Percentiles rank a stretch among this genome's conserved stretches.
Conservation (phyloP, 768 basidiomycete genomes). For the Lactarius psammicola region DNA sequence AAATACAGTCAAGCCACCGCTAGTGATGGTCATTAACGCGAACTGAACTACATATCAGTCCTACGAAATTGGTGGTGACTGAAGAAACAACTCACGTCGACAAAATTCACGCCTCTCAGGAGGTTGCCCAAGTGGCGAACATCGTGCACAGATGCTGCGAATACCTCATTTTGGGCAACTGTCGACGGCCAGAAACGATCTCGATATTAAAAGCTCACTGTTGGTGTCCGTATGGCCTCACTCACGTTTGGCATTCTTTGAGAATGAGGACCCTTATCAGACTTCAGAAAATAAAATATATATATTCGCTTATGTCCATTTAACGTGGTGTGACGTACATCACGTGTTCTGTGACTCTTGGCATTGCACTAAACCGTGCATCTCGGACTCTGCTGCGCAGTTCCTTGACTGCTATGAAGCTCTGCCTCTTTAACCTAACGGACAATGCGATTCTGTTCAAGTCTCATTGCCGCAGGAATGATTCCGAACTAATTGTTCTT, state of each 20-base stretch:
- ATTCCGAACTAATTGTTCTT: neutral
- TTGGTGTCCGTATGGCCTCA: conserved; percentile 8
- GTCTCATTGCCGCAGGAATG: neutral
- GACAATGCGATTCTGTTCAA: conserved; percentile 32
- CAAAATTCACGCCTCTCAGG: conserved; percentile 78
- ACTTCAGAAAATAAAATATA: too few species aligned
- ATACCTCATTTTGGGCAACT: conserved; percentile 41
- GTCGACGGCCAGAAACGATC: neutral
- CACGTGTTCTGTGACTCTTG: neutral
- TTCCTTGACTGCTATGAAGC: conserved; percentile 29
- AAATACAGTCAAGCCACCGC: conserved; percentile 67
- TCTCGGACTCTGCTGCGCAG: neutral
- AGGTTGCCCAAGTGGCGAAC: conserved; percentile 77
- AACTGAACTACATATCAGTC: conserved; percentile 43
- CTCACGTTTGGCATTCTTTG: conserved; percentile 5
- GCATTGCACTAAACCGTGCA: neutral
- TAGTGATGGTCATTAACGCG: conserved; percentile 70
- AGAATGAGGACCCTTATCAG: too few species aligned
- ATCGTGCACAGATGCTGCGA: conserved; percentile 73
- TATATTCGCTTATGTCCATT: too few species aligned
- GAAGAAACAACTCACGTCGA: conserved; percentile 53
- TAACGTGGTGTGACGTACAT: neutral
- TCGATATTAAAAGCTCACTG: conserved; percentile 12
- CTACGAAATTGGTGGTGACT: neutral
- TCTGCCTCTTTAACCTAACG: conserved; percentile 43